These are phyloP conservation scores for Thraustotheca clavata DNA, from an alignment of 352 stramenopile genomes.

Conservation along the genomic window DNA sequence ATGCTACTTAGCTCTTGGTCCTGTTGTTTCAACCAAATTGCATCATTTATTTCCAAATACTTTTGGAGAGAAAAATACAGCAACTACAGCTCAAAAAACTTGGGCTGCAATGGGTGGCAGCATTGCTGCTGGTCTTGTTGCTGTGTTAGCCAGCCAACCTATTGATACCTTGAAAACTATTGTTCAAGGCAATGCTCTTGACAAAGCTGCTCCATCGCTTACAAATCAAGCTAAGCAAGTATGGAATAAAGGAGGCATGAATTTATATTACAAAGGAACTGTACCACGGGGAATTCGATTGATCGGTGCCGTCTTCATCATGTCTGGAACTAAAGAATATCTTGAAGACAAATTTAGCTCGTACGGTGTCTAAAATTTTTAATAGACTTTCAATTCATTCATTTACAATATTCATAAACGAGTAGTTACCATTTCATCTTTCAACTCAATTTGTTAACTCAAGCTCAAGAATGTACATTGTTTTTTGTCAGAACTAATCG, in stretches of 20 bases:
- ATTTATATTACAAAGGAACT: slow-evolving; percentile 57
- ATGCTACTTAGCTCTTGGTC: slow-evolving; percentile 64
- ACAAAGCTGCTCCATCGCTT: slow-evolving; percentile 32
- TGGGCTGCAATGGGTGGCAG: slow-evolving; percentile 58
- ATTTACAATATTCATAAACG: no score
- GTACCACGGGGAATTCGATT: slow-evolving; percentile 69
- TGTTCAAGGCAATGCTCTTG: slow-evolving; percentile 70
- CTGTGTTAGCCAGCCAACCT: slow-evolving; percentile 65
- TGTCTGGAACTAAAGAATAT: slow-evolving; percentile 56
- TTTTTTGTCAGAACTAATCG: no score
- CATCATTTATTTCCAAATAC: slow-evolving; percentile 39
- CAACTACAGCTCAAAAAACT: slow-evolving; percentile 49
- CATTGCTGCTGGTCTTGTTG: slow-evolving; percentile 57
- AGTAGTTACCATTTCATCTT: no score
- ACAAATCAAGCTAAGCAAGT: slow-evolving; percentile 37
- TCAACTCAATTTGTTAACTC: no score
- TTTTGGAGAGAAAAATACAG: slow-evolving; percentile 43
- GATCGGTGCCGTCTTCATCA: slow-evolving; percentile 74
- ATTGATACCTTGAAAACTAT: slow-evolving; percentile 82
- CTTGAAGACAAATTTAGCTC: slow-evolving; percentile 37
- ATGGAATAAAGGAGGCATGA: slow-evolving; percentile 39
- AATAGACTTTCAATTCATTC: no score
- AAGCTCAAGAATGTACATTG: no score
- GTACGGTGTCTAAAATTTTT: neutral
- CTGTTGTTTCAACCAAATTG: slow-evolving; percentile 56